Evolutionary conservation across 306 rosid species (phyloP).

Genomic region (Acacia melanoxylon): DNA sequence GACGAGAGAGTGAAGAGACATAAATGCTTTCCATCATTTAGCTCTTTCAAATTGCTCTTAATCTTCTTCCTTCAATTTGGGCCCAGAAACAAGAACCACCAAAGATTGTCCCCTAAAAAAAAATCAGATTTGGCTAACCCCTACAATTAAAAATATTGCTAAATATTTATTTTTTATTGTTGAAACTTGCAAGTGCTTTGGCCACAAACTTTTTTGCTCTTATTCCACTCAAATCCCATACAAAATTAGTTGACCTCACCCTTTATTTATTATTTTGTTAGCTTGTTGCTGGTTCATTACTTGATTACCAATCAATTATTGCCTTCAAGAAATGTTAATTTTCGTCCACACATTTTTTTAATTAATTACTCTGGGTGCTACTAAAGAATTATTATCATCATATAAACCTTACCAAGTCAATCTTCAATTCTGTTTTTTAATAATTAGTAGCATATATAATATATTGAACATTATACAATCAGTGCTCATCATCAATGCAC

Average conservation of each 20-base stretch:
- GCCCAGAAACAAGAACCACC: neutral
- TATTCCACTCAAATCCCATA: neutral
- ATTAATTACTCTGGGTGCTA: neutral
- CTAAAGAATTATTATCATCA: neutral
- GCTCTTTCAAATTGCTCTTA: neutral
- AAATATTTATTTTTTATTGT: neutral
- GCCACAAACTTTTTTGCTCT: neutral
- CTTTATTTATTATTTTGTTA: neutral
- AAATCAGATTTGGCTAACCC: neutral
- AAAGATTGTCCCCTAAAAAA: neutral
- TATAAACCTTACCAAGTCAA: neutral
- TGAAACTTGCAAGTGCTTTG: conserved; percentile 1
- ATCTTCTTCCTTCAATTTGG: neutral
- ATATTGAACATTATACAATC: neutral
- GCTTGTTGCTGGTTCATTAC: neutral
- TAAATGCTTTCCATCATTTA: neutral
- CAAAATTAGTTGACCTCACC: neutral
- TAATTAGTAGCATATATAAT: neutral
- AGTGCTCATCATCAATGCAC: neutral
- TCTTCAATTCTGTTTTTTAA: neutral
- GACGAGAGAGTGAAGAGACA: neutral
- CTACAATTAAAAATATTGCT: neutral
- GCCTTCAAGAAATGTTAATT: neutral
- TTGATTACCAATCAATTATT: neutral
- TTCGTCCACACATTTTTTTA: neutral